phyloP scores from a whole-genome alignment of 2,329 filamentous ascomycete species.

The Penicillium sp. region DNA sequence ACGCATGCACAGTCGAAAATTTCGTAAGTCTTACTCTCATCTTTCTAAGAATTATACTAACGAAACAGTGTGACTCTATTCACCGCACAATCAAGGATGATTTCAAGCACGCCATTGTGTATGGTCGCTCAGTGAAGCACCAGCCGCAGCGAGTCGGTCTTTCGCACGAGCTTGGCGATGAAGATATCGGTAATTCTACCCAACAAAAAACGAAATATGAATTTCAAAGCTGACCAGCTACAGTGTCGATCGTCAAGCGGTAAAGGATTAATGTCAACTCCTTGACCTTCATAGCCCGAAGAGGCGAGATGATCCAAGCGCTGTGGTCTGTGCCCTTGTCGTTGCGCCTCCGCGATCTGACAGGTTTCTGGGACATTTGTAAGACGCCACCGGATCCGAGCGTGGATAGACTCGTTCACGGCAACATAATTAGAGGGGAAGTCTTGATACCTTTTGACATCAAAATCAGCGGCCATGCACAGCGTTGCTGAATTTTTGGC shows the following conservation, averaged over 20 bases:
- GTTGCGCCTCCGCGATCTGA: conserved; percentile 21
- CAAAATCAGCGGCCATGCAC: not conserved
- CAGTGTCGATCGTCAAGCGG: conserved; percentile 69
- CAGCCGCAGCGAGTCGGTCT: conserved; percentile 95
- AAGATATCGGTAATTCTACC: conserved; percentile 80
- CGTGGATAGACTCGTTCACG: conserved; percentile 23
- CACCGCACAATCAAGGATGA: conserved; percentile 94
- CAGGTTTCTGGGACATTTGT: conserved; percentile 30
- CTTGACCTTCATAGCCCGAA: conserved; percentile 29
- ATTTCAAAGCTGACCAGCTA: conserved; percentile 27
- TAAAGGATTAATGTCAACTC: conserved; percentile 41
- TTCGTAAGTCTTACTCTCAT: conserved; percentile 67
- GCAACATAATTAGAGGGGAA: conserved; percentile 17
- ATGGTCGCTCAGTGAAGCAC: conserved; percentile 97
- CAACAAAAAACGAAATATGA: not conserved
- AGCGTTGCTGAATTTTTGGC: conserved; percentile 15
- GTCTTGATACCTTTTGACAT: conserved; percentile 10
- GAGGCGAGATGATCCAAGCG: conserved; percentile 26
- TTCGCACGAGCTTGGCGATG: conserved; percentile 85
- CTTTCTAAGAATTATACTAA: conserved; percentile 20
- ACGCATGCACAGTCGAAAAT: conserved; percentile 87
- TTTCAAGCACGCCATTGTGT: conserved; percentile 93
- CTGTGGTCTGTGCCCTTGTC: conserved; percentile 22
- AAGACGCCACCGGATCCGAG: conserved; percentile 26
- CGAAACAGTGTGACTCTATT: conserved; percentile 82